Base-by-base conservation (phyloP, 805 yeast genomes). In the Starmerella sirachaensis region DNA sequence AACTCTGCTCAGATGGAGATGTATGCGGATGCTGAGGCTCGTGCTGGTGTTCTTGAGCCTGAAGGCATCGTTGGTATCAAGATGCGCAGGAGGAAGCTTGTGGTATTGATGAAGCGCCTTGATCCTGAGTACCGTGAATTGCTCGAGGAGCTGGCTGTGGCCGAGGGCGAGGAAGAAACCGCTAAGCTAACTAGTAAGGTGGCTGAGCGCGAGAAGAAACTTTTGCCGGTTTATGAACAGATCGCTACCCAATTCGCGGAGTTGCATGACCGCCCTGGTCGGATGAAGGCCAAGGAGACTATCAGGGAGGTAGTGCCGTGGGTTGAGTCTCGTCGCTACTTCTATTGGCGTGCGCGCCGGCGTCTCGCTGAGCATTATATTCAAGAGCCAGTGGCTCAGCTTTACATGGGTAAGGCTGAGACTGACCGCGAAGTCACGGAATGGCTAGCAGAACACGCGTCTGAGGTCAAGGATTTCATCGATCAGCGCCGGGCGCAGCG, bases 61-160 rank as follows among this genome's bases (percentile, higher is more conserved):
- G 95, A 88, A 58, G 98, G 97, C 61, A 84, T 91, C 86, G 98
- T 93, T 56, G 95, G 97, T 60, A 84, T 91, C 65, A 91, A 91
- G 65, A 91, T 80, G 72, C 79, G 95, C 64, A 80, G 93, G 54
- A 95, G 85, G 59, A 86, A 85, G 64, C 68, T 93, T 49, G 63
- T 85, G 45, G 73, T 74, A n/a, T 84, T 94, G 35, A 93, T 91
- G 93, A 72, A 72, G 47, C 77, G 98, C 63, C 69, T 91, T 48
- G 99, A 91, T 58, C 63, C 71, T 17, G 69, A 69, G 33, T 88
- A 84, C 61, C 74, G 73, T 42, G 74, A 69, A 31, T 69, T 58
- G 14, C 27, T 42, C 79, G 64, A 80, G 72, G 65, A 65, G 59
- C 62, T 72, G 36, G 49, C 70, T 7, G 53, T 61, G 29, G 57